Conservation (phyloP, 805 yeast species). For the Groenewaldozyma salmanticensis region DNA sequence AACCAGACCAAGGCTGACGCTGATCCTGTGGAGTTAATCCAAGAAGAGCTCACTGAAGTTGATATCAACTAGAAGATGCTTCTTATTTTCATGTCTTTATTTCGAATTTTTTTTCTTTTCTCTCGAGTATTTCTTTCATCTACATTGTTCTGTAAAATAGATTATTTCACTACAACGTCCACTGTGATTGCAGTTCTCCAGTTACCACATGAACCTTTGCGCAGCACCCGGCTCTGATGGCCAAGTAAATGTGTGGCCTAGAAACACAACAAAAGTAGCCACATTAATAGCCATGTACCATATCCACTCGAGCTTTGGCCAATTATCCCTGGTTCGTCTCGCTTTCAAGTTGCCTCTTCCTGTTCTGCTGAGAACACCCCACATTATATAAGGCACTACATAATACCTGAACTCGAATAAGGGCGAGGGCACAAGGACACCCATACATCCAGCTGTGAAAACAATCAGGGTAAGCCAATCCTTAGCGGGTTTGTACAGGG, state of each 20-base stretch:
- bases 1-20: too few relatives aligned
- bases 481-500: constrained; percentile 18
- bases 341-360: not conserved
- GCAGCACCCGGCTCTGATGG: constrained; percentile 40
- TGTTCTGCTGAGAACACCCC: constrained; percentile 46
- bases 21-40: too few relatives aligned
- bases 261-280: constrained; percentile 45
- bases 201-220: constrained; percentile 85
- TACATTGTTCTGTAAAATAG: constrained; percentile 1
- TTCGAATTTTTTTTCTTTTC: not conserved
- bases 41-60: constrained; percentile 16
- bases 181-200: not conserved
- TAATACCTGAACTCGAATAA: constrained; percentile 90
- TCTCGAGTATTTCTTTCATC: not conserved
- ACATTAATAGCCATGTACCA: constrained; percentile 56
- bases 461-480: constrained; percentile 21
- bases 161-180: not conserved
- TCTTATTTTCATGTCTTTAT: not conserved
- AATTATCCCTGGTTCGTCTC: constrained; percentile 27
- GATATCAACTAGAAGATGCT: constrained; percentile 14
- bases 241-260: constrained; percentile 61
- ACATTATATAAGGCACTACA: constrained; percentile 67
- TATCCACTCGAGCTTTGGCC: constrained; percentile 49
- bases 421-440: constrained; percentile 80
- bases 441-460: constrained; percentile 36